phyloP scores from a whole-genome alignment of 2,329 filamentous ascomycete genomes.

The Leptosphaerulina australis region DNA sequence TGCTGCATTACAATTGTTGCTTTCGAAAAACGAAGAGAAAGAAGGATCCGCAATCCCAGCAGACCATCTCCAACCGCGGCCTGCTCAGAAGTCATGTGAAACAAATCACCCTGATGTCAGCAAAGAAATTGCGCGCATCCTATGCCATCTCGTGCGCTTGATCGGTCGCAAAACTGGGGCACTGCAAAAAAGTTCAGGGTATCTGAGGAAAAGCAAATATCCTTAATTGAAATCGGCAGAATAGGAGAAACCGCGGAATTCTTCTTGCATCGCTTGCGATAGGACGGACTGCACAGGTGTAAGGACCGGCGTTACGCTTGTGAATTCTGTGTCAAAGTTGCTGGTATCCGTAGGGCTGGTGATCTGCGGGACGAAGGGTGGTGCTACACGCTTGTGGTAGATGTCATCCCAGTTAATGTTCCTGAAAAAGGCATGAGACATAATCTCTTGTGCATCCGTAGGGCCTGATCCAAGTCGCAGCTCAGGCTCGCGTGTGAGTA shows the following conservation, averaged over 20 bases:
- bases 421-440: conserved; percentile 98
- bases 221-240: conserved; percentile 78
- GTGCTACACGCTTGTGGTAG: conserved; percentile 88
- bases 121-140: neutral
- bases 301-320: conserved; percentile 94
- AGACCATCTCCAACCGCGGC: neutral
- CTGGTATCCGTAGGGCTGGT: conserved; percentile 96
- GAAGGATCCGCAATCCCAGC: conserved; percentile 1
- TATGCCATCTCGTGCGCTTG: neutral
- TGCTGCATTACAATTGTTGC: conserved; percentile 21
- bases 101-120: neutral
- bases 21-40: conserved; percentile 18
- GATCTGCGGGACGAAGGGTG: conserved; percentile 89
- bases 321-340: conserved; percentile 99
- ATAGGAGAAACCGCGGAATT: conserved; percentile 99
- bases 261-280: conserved; percentile 98
- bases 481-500: conserved; percentile 93
- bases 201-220: conserved; percentile 27
- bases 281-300: conserved; percentile 97
- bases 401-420: conserved; percentile 99
- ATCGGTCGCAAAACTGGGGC: conserved; percentile 1
- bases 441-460: conserved; percentile 96
- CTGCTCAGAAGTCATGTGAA: neutral
- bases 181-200: conserved; percentile 21
- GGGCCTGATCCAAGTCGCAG: conserved; percentile 90